Evolutionary conservation across 2,329 filamentous ascomycete genomes (phyloP).

Genomic region (Beauveria rudraprayagi): DNA sequence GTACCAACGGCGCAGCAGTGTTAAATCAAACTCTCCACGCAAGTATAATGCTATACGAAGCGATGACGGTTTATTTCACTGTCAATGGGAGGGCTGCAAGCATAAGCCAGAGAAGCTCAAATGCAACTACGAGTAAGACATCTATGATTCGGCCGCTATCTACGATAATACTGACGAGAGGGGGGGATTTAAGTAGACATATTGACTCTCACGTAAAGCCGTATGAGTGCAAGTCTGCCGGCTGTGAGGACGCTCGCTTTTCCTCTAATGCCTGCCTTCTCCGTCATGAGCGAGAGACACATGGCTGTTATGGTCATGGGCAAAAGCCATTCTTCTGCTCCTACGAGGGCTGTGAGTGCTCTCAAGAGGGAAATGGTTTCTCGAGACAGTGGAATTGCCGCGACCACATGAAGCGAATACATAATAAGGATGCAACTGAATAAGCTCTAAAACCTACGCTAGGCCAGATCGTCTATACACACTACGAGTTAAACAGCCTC

Average conservation of each 20-base stretch:
- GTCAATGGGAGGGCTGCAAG: conserved; percentile 79
- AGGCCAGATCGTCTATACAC: too few species aligned
- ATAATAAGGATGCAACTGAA: too few species aligned
- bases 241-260: conserved; percentile 79
- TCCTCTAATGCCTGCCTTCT: conserved; percentile 93
- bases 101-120: conserved; percentile 94
- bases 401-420: too few species aligned
- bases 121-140: conserved; percentile 93
- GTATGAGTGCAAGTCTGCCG: conserved; percentile 81
- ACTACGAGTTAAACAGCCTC: too few species aligned
- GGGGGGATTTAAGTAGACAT: conserved; percentile 62
- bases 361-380: too few species aligned
- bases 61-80: conserved; percentile 81
- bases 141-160: background rate
- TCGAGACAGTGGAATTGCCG: too few species aligned
- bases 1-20: too few species aligned
- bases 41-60: conserved; percentile 52
- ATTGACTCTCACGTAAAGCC: conserved; percentile 95
- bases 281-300: conserved; percentile 89
- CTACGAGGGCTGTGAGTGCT: conserved; percentile 79
- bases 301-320: conserved; percentile 90
- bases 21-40: too few species aligned
- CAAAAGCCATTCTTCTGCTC: conserved; percentile 87
- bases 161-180: conserved; percentile 17
- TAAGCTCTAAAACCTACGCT: too few species aligned